Evolutionary conservation across 768 basidiomycete species (phyloP).

Genomic region (Pholiota conissans): DNA sequence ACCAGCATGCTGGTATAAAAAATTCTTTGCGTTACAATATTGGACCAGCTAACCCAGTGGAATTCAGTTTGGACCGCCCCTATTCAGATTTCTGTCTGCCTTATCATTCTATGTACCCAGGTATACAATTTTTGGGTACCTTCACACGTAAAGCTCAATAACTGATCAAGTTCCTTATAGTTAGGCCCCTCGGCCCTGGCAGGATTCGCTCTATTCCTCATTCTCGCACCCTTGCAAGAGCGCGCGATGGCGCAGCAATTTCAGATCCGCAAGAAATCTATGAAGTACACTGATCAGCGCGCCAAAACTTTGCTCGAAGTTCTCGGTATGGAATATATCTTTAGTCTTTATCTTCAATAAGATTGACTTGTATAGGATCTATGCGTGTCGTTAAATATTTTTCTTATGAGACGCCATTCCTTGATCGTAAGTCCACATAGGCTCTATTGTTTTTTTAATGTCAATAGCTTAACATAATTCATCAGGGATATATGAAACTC

Average conservation of each 20-base stretch:
- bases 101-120: slow-evolving; percentile 60
- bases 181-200: slow-evolving; percentile 71
- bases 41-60: neutral
- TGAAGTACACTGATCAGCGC: slow-evolving; percentile 63
- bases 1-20: slow-evolving; percentile 17
- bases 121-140: slow-evolving; percentile 25
- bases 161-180: slow-evolving; percentile 27
- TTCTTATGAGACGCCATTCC: slow-evolving; percentile 68
- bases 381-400: slow-evolving; percentile 82
- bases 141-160: neutral
- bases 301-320: slow-evolving; percentile 68
- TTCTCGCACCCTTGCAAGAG: slow-evolving; percentile 64
- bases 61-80: slow-evolving; percentile 62
- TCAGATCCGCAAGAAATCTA: slow-evolving; percentile 49
- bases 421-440: slow-evolving; percentile 46
- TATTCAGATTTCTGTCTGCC: slow-evolving; percentile 59
- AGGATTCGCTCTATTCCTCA: slow-evolving; percentile 65
- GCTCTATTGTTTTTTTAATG: neutral
- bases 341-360: no score
- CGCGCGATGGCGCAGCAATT: slow-evolving; percentile 62
- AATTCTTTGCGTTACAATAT: neutral
- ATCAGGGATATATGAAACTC: slow-evolving; percentile 54
- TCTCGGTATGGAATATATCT: slow-evolving; percentile 39
- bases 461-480: neutral
- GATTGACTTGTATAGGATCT: slow-evolving; percentile 44